These are phyloP conservation scores for Trichoderma aggressivum DNA, from an alignment of 2,329 filamentous ascomycete genomes.

Conservation along the genomic window DNA sequence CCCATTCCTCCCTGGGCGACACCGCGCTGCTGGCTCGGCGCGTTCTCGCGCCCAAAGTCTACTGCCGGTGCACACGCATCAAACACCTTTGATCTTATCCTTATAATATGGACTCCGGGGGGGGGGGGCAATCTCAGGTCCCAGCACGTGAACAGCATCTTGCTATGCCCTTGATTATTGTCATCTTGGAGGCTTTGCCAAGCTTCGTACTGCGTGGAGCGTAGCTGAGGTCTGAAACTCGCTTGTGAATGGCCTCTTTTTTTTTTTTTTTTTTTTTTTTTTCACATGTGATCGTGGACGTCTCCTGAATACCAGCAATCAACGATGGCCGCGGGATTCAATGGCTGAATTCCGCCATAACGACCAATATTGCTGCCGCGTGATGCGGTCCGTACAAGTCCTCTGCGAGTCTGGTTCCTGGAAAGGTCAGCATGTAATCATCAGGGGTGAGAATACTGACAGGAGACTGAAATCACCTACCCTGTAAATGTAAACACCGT, in stretches of 20 bases:
- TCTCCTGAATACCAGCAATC: not conserved
- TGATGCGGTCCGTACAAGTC: not conserved
- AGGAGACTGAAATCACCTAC: not conserved
- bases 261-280: no score
- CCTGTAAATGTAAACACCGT: not conserved
- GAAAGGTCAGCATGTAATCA: not conserved
- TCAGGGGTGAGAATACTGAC: not conserved
- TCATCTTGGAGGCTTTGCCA: not conserved
- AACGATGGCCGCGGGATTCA: not conserved
- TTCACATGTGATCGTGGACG: not conserved
- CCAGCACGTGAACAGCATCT: not conserved
- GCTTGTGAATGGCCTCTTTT: not conserved
- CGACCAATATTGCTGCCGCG: not conserved
- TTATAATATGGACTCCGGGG: not conserved
- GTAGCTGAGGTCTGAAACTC: not conserved
- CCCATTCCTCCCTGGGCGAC: not conserved
- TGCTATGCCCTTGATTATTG: not conserved
- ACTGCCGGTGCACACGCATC: not conserved
- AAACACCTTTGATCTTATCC: not conserved
- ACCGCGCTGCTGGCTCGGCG: slow-evolving; percentile 11
- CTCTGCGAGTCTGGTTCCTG: not conserved
- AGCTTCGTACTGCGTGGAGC: not conserved
- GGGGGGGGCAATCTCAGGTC: not conserved
- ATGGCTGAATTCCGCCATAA: not conserved
- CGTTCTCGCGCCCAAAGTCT: slow-evolving; percentile 3